A percentile compares a stretch with the other conserved stretches of the same genome.
Conservation (phyloP, 345 rosid genomes). For the Eucalyptus decipiens region DNA sequence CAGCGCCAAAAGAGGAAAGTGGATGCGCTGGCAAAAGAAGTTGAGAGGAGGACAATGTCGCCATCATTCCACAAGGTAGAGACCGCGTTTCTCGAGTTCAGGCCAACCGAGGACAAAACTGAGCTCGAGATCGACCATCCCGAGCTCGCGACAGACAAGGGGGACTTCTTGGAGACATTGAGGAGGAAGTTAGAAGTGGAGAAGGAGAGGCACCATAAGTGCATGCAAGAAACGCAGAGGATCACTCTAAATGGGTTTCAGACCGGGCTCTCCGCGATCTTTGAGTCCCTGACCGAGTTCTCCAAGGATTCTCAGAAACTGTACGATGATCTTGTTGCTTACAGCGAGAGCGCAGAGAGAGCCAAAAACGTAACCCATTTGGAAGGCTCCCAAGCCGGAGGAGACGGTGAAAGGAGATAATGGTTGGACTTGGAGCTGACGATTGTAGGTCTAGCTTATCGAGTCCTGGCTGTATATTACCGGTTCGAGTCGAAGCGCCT, state of each 20-base stretch:
- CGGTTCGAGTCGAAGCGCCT: constrained; percentile 34
- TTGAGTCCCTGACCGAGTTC: constrained; percentile 38
- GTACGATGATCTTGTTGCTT: constrained; percentile 31
- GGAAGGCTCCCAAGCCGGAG: constrained; percentile 17
- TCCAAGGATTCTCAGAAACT: constrained; percentile 37
- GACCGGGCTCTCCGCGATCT: constrained; percentile 34
- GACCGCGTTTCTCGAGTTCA: constrained; percentile 28
- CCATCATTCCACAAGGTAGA: constrained; percentile 28
- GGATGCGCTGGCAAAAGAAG: constrained; percentile 46
- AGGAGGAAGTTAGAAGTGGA: constrained; percentile 33
- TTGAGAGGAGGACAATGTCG: constrained; percentile 25
- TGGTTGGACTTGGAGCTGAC: background rate
- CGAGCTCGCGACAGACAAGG: constrained; percentile 19
- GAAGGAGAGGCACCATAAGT: constrained; percentile 37
- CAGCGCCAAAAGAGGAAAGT: constrained; percentile 57
- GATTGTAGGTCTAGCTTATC: background rate
- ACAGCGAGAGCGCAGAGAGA: constrained; percentile 12
- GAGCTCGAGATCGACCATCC: constrained; percentile 8
- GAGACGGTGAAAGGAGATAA: constrained; percentile 21
- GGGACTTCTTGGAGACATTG: constrained; percentile 38
- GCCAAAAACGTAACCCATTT: constrained; percentile 10
- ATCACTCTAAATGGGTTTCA: constrained; percentile 44
- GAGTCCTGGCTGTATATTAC: background rate
- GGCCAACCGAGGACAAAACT: constrained; percentile 17
- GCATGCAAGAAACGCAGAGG: constrained; percentile 47